phyloP scores from a whole-genome alignment of 768 basidiomycete species.

The Leccinum incarnatum region DNA sequence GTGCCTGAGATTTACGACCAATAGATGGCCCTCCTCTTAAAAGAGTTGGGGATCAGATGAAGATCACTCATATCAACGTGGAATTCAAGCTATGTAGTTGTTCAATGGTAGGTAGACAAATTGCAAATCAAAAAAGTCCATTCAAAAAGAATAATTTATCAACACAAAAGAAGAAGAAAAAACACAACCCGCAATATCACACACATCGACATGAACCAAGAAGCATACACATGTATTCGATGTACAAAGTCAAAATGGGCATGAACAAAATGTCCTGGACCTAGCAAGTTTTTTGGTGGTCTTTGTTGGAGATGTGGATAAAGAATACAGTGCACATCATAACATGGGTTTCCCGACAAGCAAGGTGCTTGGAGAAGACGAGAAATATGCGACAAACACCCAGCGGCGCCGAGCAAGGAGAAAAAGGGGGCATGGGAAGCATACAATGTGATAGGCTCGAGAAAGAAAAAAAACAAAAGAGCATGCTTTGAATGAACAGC shows the following conservation, averaged over 20 bases:
- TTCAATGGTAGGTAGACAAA: background rate
- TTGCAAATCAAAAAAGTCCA: background rate
- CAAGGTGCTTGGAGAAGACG: slow-evolving; percentile 3
- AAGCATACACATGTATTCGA: slow-evolving; percentile 25
- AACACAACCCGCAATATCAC: background rate
- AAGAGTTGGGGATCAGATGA: too few species aligned
- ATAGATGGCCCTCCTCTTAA: too few species aligned
- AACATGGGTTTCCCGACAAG: slow-evolving; percentile 12
- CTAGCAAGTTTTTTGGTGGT: slow-evolving; percentile 2
- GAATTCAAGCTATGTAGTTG: too few species aligned
- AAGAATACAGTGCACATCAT: slow-evolving; percentile 30
- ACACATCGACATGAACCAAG: background rate
- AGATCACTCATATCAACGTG: too few species aligned
- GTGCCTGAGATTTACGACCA: too few species aligned
- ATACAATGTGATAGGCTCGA: slow-evolving; percentile 9
- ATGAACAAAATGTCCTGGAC: slow-evolving; percentile 27
- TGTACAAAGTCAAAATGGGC: slow-evolving; percentile 18
- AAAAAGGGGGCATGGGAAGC: slow-evolving; percentile 21
- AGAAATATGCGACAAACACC: slow-evolving; percentile 22
- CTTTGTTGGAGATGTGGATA: slow-evolving; percentile 15
- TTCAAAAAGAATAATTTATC: background rate
- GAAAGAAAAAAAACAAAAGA: slow-evolving; percentile 2
- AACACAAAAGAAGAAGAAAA: background rate
- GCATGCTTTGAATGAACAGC: slow-evolving; percentile 10
- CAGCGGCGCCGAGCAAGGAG: slow-evolving; percentile 4